Percentiles rank a stretch among this genome's conserved stretches.
Conservation (phyloP, 495 filamentous ascomycete species). For the Penicillium fimorum region DNA sequence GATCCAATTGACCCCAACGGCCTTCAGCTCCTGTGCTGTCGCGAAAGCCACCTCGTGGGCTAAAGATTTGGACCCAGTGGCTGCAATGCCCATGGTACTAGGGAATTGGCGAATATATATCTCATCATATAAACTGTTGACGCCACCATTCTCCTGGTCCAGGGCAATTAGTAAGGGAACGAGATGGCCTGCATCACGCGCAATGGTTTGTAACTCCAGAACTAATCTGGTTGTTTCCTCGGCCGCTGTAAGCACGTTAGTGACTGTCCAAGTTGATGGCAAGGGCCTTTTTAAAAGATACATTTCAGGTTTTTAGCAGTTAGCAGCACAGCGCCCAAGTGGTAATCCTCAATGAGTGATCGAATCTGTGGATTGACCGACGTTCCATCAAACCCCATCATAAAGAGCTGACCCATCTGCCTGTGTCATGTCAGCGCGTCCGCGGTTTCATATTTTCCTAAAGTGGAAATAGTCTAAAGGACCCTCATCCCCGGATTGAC, state of each 20-base stretch:
- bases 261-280: not conserved
- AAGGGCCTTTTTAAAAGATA: constrained; percentile 33
- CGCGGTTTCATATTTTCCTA: constrained; percentile 12
- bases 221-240: constrained; percentile 78
- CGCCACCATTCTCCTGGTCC: constrained; percentile 92
- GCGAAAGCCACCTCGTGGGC: constrained; percentile 82
- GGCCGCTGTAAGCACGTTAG: constrained; percentile 57
- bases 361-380: constrained; percentile 82
- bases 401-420: constrained; percentile 84
- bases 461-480: constrained; percentile 22
- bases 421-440: constrained; percentile 32
- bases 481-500: not conserved
- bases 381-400: constrained; percentile 94
- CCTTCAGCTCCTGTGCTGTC: constrained; percentile 79
- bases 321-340: constrained; percentile 78
- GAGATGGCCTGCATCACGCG: constrained; percentile 79
- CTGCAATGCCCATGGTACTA: constrained; percentile 86
- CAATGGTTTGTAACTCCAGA: constrained; percentile 82
- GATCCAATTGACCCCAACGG: constrained; percentile 88
- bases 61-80: constrained; percentile 73
- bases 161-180: constrained; percentile 80
- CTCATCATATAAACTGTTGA: constrained; percentile 90
- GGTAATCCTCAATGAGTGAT: constrained; percentile 78
- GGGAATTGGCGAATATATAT: constrained; percentile 89
- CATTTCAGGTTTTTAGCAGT: constrained; percentile 92